Base-by-base conservation (phyloP, 2,329 filamentous ascomycete genomes). In the Alternaria metachromatica region DNA sequence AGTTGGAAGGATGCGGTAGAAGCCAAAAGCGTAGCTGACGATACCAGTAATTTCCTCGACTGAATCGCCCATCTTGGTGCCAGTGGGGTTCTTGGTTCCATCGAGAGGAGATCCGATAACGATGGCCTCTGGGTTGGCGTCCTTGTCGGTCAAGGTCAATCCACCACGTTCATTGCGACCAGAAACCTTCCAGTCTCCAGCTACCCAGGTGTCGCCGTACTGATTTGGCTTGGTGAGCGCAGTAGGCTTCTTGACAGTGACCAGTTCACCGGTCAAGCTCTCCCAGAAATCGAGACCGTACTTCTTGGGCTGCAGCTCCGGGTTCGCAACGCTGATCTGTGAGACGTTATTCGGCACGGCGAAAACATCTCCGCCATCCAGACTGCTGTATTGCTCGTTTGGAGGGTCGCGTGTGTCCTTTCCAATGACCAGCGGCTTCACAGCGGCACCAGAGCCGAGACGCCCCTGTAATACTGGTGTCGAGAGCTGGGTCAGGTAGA, bases 201-300 rank as follows among this genome's bases (percentile, higher is more conserved):
- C 81, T 6, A 92, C 86, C 89, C 90, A 92, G 5, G 88, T 88
- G 70, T 93, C 90, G 23, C 89, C 89, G 72, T 85, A 92, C 58
- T 78, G 81, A 74, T 89, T 92, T 2, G 90, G 87, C 59, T 86
- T 87, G 55, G 84, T 83, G 49, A 92, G 78, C 46, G 87, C 88
- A 12, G 81, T 84, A 2, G 88, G 86, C 49, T 80, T 83, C 68
- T 83, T 83, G 50, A 92, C 80, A 0, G 87, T 91, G 13, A 93
- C 89, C 8, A 92, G 82, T 78, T 92, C 89, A 26, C 90, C 90
- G 58, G 82, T 83, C 62, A 92, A 79, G 65, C 86, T 89, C 83
- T 92, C 88, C 90, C 90, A 92, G 74, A 92, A 93, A 76, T 92
- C 90, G 28, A 92, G 81, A 3, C 90, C 90, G 72, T 89, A 92